Conservation (phyloP, 805 yeast genomes). For the Clavispora phyllophila region DNA sequence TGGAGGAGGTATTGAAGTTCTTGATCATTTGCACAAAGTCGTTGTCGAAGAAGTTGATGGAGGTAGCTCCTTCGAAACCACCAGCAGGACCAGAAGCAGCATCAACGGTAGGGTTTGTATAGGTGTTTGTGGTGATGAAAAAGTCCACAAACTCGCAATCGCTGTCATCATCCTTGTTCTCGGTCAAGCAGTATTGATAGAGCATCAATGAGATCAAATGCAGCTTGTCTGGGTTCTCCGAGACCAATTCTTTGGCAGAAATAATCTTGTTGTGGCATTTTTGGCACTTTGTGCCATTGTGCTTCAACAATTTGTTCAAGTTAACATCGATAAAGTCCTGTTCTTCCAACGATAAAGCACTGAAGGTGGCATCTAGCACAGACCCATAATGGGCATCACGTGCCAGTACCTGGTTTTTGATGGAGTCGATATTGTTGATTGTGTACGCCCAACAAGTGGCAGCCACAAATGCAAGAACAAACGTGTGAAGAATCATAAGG, state of each 20-base stretch:
- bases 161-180: constrained; percentile 24
- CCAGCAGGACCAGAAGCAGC: constrained; percentile 19
- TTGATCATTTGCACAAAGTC: constrained; percentile 35
- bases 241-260: constrained; percentile 24
- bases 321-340: constrained; percentile 26
- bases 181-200: constrained; percentile 29
- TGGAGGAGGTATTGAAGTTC: constrained; percentile 32
- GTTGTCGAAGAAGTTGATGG: constrained; percentile 32
- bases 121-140: constrained; percentile 31
- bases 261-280: constrained; percentile 32
- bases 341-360: constrained; percentile 20
- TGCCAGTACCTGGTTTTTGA: constrained; percentile 18
- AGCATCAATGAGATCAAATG: constrained; percentile 33
- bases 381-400: constrained; percentile 9
- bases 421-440: constrained; percentile 22
- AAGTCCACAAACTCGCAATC: constrained; percentile 34
- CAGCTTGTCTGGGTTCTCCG: constrained; percentile 25
- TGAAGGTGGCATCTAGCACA: constrained; percentile 22
- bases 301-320: constrained; percentile 22
- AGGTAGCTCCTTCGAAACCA: constrained; percentile 16
- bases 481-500: background rate
- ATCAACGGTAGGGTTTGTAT: constrained; percentile 12
- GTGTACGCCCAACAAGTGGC: constrained; percentile 14
- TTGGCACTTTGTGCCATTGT: constrained; percentile 31
- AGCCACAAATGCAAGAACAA: constrained; percentile 11